Percentiles rank a stretch among this genome's conserved stretches.
phyloP scores from a whole-genome alignment of 2,329 filamentous ascomycete genomes.

The Aspergillus aculeatinus region DNA sequence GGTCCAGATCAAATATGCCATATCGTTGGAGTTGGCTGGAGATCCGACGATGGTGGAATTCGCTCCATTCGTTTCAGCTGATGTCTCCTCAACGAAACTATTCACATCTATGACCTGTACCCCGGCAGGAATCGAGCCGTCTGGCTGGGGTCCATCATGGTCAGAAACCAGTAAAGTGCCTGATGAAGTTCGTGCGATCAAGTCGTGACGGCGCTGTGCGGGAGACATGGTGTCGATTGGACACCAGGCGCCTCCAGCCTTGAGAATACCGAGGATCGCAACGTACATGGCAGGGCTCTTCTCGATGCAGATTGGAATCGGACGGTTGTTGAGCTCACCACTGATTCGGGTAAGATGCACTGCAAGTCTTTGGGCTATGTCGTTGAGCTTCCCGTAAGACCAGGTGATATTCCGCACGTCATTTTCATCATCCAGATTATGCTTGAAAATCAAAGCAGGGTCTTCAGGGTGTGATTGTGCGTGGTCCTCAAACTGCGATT shows the following conservation, averaged over 20 bases:
- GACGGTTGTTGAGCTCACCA: slow-evolving; percentile 24
- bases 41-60: neutral
- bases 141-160: slow-evolving; percentile 21
- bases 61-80: neutral
- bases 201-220: slow-evolving; percentile 38
- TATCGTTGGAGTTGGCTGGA: slow-evolving; percentile 16
- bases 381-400: slow-evolving; percentile 39
- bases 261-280: slow-evolving; percentile 44
- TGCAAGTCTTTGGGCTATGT: slow-evolving; percentile 34
- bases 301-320: slow-evolving; percentile 43
- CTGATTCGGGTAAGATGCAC: slow-evolving; percentile 26
- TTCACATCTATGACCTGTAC: slow-evolving; percentile 32
- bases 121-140: slow-evolving; percentile 27
- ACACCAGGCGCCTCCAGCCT: slow-evolving; percentile 45
- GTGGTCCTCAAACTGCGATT: slow-evolving; percentile 31
- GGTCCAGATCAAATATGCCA: slow-evolving; percentile 44
- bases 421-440: slow-evolving; percentile 24
- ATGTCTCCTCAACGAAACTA: slow-evolving; percentile 12
- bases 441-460: slow-evolving; percentile 30
- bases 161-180: slow-evolving; percentile 30
- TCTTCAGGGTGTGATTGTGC: slow-evolving; percentile 25
- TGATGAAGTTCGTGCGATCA: slow-evolving; percentile 38
- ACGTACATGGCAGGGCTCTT: slow-evolving; percentile 40
- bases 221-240: slow-evolving; percentile 44
- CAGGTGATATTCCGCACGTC: slow-evolving; percentile 24